Conservation (phyloP, 148 eudicot genomes). For the Dianthus caryophyllus region DNA sequence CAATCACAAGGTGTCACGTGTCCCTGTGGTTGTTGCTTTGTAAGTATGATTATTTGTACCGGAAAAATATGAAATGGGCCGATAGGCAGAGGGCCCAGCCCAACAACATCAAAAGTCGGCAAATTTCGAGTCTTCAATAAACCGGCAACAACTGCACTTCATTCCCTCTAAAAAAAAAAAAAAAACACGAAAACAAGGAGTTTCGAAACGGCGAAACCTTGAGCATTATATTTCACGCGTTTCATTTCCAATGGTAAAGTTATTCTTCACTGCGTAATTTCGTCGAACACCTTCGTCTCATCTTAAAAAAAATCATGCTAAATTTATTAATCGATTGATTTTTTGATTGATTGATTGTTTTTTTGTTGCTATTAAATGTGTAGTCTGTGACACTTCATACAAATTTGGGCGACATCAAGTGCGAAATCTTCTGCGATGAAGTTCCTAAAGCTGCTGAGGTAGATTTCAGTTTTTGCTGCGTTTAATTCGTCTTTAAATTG, state of each 20-base stretch:
- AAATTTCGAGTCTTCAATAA: no score
- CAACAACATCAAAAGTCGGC: no score
- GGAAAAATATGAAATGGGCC: no score
- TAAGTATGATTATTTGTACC: no score
- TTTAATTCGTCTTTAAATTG: not conserved
- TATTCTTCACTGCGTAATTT: constrained; percentile 7
- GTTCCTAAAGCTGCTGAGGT: constrained; percentile 88
- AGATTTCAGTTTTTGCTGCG: not conserved
- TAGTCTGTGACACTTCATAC: constrained; percentile 91
- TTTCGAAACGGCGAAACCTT: not conserved
- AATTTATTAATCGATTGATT: no score
- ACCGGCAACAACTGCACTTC: no score
- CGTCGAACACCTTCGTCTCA: constrained; percentile 11
- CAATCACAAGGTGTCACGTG: no score
- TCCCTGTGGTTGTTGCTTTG: no score
- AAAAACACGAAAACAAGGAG: not conserved
- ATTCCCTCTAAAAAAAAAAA: not conserved
- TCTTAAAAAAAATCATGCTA: no score
- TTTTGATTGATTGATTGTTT: no score
- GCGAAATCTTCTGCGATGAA: constrained; percentile 81
- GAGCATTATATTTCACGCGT: not conserved
- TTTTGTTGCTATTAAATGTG: not conserved
- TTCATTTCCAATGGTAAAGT: not conserved
- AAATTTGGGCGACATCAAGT: constrained; percentile 84
- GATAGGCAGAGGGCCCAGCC: no score